Evolutionary conservation across 2,329 filamentous ascomycete species (phyloP), one percentile per base, ranked within the genome.

Genomic region (Colletotrichum cereale): DNA sequence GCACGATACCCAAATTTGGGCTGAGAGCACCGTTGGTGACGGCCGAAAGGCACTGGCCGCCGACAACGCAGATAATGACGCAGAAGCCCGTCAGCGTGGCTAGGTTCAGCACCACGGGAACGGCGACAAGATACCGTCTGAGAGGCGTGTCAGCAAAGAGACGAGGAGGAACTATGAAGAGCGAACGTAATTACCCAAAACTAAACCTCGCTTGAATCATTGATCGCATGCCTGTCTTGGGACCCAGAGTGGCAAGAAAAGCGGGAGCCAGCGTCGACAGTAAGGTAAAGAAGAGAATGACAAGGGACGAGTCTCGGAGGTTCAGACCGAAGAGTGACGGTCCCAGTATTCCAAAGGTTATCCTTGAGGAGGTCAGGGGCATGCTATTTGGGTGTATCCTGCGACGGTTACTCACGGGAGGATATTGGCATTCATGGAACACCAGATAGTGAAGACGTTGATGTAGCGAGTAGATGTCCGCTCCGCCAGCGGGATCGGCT

Each of bases 191-290:
- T n/a, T n/a, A 87, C 83, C 88, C 89, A 76, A 90, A 92, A 50
- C 86, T 87, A 78, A 87, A 92, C 29, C 90, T 84, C 5, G 90
- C 89, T 74, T 90, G 88, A 10, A 92, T 86, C 85, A 92, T 90
- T 78, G 91, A 89, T 21, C 90, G 84, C 85, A 92, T 87, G 52
- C 89, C 90, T 12, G 89, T 91, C 78, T 86, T 87, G 5, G 89
- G 88, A 0, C 89, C 89, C 62, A 90, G 79, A 0, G 86, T 89
- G 52, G 85, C 85, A 34, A 91, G 80, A 75, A 87, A 90, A 3
- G 87, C 89, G 0, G 89, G 86, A 0, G 86, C 81, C 8, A 86
- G 71, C 0, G 86, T 86, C 1, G 86, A 87, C 34, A 91, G 74
- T 24, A 91, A 78, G 14, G 84, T 86, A 79, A 92, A 91, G 81